Conservation (phyloP, 352 stramenopile species). For the Peronosclerospora sorghi region DNA sequence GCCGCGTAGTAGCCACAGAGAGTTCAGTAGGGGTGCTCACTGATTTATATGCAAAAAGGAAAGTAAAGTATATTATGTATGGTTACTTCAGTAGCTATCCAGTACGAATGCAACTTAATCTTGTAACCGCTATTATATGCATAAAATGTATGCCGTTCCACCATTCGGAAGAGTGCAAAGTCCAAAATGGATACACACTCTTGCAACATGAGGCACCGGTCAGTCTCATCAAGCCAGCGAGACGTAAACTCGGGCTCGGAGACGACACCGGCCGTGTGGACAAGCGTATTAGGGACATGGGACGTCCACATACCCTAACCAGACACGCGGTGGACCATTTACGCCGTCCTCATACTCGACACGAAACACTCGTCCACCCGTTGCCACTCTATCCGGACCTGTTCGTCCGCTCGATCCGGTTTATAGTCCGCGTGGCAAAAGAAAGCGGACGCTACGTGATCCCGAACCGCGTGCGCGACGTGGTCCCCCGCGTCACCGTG, state of each 20-base stretch:
- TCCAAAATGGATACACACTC: too few relatives aligned
- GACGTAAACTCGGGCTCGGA: conserved; percentile 93
- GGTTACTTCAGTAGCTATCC: too few relatives aligned
- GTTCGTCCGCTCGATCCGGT: conserved; percentile 91
- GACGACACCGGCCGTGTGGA: conserved; percentile 91
- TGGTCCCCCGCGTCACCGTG: conserved; percentile 92
- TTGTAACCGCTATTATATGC: too few relatives aligned
- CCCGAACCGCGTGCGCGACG: conserved; percentile 85
- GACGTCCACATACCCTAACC: conserved; percentile 96
- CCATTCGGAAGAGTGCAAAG: too few relatives aligned
- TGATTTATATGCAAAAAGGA: too few relatives aligned
- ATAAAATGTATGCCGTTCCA: too few relatives aligned
- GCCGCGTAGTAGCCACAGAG: too few relatives aligned
- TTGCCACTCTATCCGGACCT: conserved; percentile 90
- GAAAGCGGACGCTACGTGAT: conserved; percentile 83
- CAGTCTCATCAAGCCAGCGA: conserved; percentile 62
- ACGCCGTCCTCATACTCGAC: conserved; percentile 98
- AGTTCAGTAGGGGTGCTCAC: too few relatives aligned
- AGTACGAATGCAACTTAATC: too few relatives aligned
- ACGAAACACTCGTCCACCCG: conserved; percentile 94
- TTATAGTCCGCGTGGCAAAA: conserved; percentile 94
- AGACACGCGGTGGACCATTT: conserved; percentile 96
- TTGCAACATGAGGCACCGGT: conserved; percentile 95
- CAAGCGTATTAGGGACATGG: conserved; percentile 97
- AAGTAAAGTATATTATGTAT: too few relatives aligned